A percentile compares a stretch with the other conserved stretches of the same genome.
Evolutionary conservation across 163 green algal species (phyloP).

Genomic region (Coccomyxa subellipsoidea): DNA sequence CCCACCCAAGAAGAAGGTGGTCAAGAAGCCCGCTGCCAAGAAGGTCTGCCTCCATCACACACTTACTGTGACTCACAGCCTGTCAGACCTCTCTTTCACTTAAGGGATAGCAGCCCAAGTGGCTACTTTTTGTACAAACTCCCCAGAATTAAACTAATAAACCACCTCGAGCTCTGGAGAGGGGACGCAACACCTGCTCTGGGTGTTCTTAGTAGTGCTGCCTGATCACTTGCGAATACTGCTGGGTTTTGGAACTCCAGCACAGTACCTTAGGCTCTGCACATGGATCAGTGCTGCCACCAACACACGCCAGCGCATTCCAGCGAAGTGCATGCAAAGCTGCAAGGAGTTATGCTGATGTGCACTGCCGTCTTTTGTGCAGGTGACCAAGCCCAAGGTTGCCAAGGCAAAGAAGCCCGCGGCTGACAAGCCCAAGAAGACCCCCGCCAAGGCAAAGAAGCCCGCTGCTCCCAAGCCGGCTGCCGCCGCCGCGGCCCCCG

Average conservation of each 20-base stretch:
- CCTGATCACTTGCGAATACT: too few species aligned
- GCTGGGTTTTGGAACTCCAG: too few species aligned
- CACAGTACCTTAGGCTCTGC: too few species aligned
- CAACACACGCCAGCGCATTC: too few species aligned
- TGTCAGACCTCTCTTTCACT: not conserved
- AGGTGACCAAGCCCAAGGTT: slow-evolving; percentile 12
- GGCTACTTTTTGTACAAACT: not conserved
- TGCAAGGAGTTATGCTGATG: too few species aligned
- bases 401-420: slow-evolving; percentile 13
- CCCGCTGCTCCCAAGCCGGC: not conserved
- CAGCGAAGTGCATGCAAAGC: too few species aligned
- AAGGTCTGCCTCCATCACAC: slow-evolving; percentile 2
- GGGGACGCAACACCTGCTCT: too few species aligned
- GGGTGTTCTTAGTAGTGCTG: too few species aligned
- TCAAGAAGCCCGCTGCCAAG: slow-evolving; percentile 13
- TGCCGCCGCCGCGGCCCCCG: slow-evolving; percentile 19
- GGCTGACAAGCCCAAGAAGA: slow-evolving; percentile 22
- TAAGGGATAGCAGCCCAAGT: not conserved
- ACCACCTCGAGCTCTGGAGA: too few species aligned
- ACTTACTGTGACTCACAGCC: not conserved
- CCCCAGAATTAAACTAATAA: too few species aligned
- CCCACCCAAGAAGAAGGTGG: slow-evolving; percentile 4
- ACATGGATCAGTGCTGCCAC: too few species aligned
- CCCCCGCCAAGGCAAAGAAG: slow-evolving; percentile 10
- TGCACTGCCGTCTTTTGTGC: not conserved